phyloP scores from a whole-genome alignment of 2,329 filamentous ascomycete species.

The Pseudocercospora macadamiae region DNA sequence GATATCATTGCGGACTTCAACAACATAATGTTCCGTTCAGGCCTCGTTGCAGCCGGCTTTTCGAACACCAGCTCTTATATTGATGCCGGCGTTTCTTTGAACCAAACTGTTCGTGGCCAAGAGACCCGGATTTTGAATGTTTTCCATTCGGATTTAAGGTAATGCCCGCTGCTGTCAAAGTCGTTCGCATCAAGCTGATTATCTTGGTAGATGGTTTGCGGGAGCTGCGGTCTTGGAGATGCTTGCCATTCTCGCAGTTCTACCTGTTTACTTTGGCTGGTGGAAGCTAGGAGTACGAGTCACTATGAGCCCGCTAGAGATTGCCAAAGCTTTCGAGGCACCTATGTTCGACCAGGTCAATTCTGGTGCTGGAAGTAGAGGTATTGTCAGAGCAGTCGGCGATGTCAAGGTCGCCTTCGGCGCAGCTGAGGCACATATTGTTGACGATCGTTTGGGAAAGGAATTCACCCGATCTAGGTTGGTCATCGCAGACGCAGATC shows the following conservation, averaged over 20 bases:
- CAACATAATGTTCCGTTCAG: conserved; percentile 17
- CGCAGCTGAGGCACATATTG: not conserved
- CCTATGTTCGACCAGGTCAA: not conserved
- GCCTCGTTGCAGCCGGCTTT: conserved; percentile 4
- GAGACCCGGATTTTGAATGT: conserved; percentile 1
- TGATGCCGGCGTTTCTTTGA: not conserved
- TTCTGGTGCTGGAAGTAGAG: conserved; percentile 9
- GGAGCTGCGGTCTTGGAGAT: conserved; percentile 16
- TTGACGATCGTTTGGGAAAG: not conserved
- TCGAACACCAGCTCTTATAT: conserved; percentile 9
- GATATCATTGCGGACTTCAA: conserved; percentile 16
- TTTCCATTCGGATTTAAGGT: conserved; percentile 1
- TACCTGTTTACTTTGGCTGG: conserved; percentile 23
- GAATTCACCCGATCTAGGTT: not conserved
- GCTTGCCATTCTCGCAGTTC: conserved; percentile 14
- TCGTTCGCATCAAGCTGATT: too few species aligned
- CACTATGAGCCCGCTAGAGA: conserved; percentile 1
- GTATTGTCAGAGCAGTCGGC: not conserved
- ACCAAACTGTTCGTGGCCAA: not conserved
- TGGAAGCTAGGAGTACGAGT: conserved; percentile 16
- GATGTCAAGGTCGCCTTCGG: conserved; percentile 4
- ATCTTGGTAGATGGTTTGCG: conserved; percentile 18
- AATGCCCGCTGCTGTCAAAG: not conserved
- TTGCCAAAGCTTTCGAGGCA: conserved; percentile 2
- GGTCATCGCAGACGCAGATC: conserved; percentile 7